Conservation (phyloP, 1,139 yeast species). For the Debaryomyces nepalensis region DNA sequence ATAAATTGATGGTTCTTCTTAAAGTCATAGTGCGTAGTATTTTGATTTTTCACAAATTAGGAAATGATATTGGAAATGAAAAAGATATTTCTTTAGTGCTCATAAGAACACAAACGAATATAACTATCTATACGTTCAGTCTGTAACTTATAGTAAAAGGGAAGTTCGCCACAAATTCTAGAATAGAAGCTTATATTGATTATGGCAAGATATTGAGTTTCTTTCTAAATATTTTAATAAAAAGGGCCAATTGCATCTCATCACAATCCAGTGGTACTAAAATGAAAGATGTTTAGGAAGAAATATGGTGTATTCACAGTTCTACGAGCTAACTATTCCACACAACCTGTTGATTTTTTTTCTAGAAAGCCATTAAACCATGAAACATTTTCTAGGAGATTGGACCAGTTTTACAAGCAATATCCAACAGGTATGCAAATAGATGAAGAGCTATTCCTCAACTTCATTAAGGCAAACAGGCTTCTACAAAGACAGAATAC, state of each 20-base stretch:
- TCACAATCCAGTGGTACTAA: not conserved
- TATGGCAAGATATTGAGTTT: not conserved
- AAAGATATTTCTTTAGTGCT: not conserved
- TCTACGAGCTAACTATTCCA: not conserved
- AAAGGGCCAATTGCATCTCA: not conserved
- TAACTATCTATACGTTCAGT: too few species aligned
- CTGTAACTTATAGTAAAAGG: too few species aligned
- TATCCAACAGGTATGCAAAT: not conserved
- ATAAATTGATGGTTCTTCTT: not conserved
- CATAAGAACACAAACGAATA: not conserved
- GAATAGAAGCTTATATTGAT: not conserved
- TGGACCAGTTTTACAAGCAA: constrained; percentile 18
- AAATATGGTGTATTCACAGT: constrained; percentile 1
- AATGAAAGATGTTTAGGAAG: constrained; percentile 12
- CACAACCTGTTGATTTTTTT: constrained; percentile 18
- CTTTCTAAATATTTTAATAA: not conserved
- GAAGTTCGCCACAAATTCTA: not conserved
- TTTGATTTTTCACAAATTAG: constrained; percentile 19
- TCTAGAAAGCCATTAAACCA: constrained; percentile 32
- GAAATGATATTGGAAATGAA: constrained; percentile 16
- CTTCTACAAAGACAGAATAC: constrained; percentile 20
- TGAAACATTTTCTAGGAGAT: constrained; percentile 30
- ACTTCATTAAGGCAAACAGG: constrained; percentile 33
- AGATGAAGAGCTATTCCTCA: constrained; percentile 20
- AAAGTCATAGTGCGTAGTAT: constrained; percentile 12